Evolutionary conservation across 768 basidiomycete genomes (phyloP).

Genomic region (Sutorius australiensis): DNA sequence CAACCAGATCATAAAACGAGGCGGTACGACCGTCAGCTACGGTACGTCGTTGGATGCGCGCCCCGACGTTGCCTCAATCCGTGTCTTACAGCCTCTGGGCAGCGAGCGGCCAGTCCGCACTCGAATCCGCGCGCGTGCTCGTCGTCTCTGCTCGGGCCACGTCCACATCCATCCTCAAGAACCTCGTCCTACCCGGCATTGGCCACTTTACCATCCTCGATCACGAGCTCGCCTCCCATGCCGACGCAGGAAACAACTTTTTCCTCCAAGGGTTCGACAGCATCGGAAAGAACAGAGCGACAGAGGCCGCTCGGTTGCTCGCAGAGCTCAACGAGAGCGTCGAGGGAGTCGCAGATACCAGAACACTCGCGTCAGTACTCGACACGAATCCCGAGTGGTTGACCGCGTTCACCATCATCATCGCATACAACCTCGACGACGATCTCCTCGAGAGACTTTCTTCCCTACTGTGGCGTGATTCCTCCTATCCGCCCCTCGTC

Average conservation of each 20-base stretch:
- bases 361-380: conserved; percentile 56
- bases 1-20: conserved; percentile 85
- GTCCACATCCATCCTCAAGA: conserved; percentile 88
- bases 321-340: conserved; percentile 88
- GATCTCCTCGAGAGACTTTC: conserved; percentile 56
- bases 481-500: conserved; percentile 63
- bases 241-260: conserved; percentile 95
- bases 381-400: conserved; percentile 50
- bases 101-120: conserved; percentile 81
- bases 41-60: conserved; percentile 43
- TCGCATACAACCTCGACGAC: conserved; percentile 76
- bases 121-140: conserved; percentile 80
- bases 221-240: conserved; percentile 49
- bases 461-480: conserved; percentile 61
- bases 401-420: conserved; percentile 68
- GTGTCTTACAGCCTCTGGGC: conserved; percentile 74
- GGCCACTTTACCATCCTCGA: conserved; percentile 95
- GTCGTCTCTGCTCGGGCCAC: conserved; percentile 81
- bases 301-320: conserved; percentile 73
- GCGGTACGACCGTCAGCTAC: conserved; percentile 91
- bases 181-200: conserved; percentile 93
- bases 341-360: conserved; percentile 58
- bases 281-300: conserved; percentile 75
- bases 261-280: conserved; percentile 78
- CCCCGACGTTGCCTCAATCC: neutral